These are phyloP conservation scores for Plectosphaerella sp. DNA, from an alignment of 2,329 filamentous ascomycete species.

Conservation along the genomic window DNA sequence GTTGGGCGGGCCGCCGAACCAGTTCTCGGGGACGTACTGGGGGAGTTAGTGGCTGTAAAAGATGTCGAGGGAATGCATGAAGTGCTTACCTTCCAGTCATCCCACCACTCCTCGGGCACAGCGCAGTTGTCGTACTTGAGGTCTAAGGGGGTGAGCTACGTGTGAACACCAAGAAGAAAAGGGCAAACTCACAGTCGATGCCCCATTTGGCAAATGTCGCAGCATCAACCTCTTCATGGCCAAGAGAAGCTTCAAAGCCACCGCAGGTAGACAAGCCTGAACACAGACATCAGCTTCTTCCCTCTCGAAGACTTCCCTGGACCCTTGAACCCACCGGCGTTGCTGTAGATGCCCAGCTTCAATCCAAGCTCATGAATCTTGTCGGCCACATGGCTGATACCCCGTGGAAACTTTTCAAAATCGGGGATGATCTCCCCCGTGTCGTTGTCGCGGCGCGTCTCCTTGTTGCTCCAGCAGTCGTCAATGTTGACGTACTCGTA, in stretches of 20 bases:
- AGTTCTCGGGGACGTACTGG: slow-evolving; percentile 17
- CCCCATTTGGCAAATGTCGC: slow-evolving; percentile 53
- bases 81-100: slow-evolving; percentile 19
- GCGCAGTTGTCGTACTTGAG: slow-evolving; percentile 56
- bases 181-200: slow-evolving; percentile 41
- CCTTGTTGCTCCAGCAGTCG: slow-evolving; percentile 54
- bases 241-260: slow-evolving; percentile 51
- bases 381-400: slow-evolving; percentile 49
- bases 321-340: slow-evolving; percentile 33
- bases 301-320: neutral
- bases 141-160: slow-evolving; percentile 23
- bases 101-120: slow-evolving; percentile 29
- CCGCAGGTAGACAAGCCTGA: slow-evolving; percentile 40
- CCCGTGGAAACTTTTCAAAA: slow-evolving; percentile 49
- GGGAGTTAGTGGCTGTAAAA: too few species aligned
- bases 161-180: neutral
- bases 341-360: slow-evolving; percentile 61
- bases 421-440: slow-evolving; percentile 42
- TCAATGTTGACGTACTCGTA: slow-evolving; percentile 58
- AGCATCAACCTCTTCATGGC: slow-evolving; percentile 54
- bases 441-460: slow-evolving; percentile 28
- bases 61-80: too few species aligned
- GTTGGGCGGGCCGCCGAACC: slow-evolving; percentile 23
- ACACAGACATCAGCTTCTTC: neutral
- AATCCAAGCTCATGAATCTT: slow-evolving; percentile 51